These are phyloP conservation scores for Colletotrichum shisoi DNA, from an alignment of 2,329 filamentous ascomycete genomes.

Conservation along the genomic window DNA sequence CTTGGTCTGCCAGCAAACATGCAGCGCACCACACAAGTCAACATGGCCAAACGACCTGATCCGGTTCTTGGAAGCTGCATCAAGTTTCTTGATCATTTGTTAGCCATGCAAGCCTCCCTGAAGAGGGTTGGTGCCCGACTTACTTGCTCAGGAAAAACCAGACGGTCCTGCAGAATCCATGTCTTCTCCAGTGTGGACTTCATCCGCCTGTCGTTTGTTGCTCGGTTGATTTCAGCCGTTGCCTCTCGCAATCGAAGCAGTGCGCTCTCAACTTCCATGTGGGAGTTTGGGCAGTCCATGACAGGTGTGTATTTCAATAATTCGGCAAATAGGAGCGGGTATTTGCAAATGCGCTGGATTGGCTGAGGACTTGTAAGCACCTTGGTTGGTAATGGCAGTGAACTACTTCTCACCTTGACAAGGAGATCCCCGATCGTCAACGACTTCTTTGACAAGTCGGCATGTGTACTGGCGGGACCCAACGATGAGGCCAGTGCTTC, in stretches of 20 bases:
- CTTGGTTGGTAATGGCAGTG: background rate
- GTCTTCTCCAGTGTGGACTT: slow-evolving; percentile 79
- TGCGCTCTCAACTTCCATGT: slow-evolving; percentile 79
- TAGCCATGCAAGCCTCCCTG: background rate
- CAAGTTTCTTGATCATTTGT: slow-evolving; percentile 53
- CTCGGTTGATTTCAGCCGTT: slow-evolving; percentile 81
- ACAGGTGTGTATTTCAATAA: slow-evolving; percentile 83
- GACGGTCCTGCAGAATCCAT: slow-evolving; percentile 82
- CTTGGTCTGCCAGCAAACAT: slow-evolving; percentile 81
- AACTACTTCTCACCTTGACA: slow-evolving; percentile 73
- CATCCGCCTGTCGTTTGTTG: slow-evolving; percentile 77
- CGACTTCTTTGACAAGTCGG: slow-evolving; percentile 73
- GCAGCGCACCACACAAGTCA: slow-evolving; percentile 80
- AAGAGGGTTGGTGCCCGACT: slow-evolving; percentile 41
- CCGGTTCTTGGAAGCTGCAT: slow-evolving; percentile 65
- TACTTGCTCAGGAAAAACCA: slow-evolving; percentile 78
- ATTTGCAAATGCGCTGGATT: slow-evolving; percentile 90
- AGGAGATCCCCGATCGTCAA: slow-evolving; percentile 85
- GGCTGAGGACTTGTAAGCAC: slow-evolving; percentile 64
- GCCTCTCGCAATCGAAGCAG: slow-evolving; percentile 76
- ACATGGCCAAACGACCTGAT: slow-evolving; percentile 83
- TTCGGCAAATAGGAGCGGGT: slow-evolving; percentile 85
- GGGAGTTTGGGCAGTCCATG: slow-evolving; percentile 82
- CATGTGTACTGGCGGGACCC: slow-evolving; percentile 71
- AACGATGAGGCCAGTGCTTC: slow-evolving; percentile 82